Percentiles rank a stretch among this genome's conserved stretches.
Conservation (phyloP, 192 early-diverging fungal genomes). For the Rhizophagus clarus region DNA sequence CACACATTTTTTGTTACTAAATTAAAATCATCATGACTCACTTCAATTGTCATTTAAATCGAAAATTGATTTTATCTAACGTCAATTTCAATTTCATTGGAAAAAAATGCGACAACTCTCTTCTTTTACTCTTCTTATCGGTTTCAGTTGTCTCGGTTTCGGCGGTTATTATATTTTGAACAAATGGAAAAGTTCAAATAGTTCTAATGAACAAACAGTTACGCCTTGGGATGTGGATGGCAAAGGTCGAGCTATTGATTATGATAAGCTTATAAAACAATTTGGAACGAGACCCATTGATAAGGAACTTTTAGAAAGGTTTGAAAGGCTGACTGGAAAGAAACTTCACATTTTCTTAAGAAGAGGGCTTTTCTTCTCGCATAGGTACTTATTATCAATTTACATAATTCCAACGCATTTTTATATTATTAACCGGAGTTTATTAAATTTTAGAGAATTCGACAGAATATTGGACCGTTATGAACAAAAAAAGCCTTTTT, state of each 20-base stretch:
- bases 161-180: no score
- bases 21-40: no score
- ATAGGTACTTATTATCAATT: constrained; percentile 60
- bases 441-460: constrained; percentile 64
- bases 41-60: no score
- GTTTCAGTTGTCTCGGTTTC: no score
- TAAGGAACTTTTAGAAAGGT: constrained; percentile 70
- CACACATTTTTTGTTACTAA: no score
- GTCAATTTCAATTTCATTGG: no score
- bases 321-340: constrained; percentile 84
- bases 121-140: no score
- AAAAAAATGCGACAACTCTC: no score
- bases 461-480: constrained; percentile 81
- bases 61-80: no score
- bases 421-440: neutral
- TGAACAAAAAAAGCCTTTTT: constrained; percentile 98
- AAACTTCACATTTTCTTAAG: constrained; percentile 82
- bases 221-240: constrained; percentile 96
- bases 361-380: constrained; percentile 93
- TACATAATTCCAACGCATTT: neutral
- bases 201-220: constrained; percentile 58
- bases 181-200: no score
- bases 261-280: constrained; percentile 82
- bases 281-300: constrained; percentile 89
- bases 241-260: constrained; percentile 86